Evolutionary conservation across 2,329 filamentous ascomycete genomes (phyloP), one percentile per base, ranked within the genome.

Genomic region (Xylaria arbuscula): DNA sequence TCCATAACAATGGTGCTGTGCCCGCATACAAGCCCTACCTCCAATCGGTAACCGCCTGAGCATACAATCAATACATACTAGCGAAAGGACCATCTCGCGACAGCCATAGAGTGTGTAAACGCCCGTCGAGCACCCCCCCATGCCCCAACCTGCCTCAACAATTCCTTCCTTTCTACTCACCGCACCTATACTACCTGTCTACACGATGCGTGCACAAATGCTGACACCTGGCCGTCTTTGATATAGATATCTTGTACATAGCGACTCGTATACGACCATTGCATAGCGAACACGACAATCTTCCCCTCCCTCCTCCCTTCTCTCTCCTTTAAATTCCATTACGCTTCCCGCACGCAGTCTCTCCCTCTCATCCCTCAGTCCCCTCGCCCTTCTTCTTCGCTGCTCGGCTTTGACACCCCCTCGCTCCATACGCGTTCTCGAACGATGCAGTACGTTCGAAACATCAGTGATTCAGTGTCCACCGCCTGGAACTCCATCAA

Each of bases 401-500:
- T 45, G 38, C 54, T 58, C 47, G 58, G 2, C 32, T 34, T 60
- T 15, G 61, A 24, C 48, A 24, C 58, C 58, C 40, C 17, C 45
- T 60, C 53, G 24, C 54, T 32, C 8, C 3, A 17, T 17, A 19
- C 11, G 4, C 17, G 13, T 24, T 36, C 60, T 28, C 45, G 47
- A 67, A 85, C 80, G 71, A 98, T 98, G 96, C 94, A 98, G 86
- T 98, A 98, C 92, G 94, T 98, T 74, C 89, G 96, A 75, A 97
- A 94, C 78, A 89, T 98, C 76, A 96, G 93, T 81, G 94, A 94
- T 80, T 97, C 94, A 61, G 95, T 99, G 76, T 97, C 94, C 75
- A 98, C 96, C 83, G 95, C 96, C 81, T 99, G 96, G 96, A 99
- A 99, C 82, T 98, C 94, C 32, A 97, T 99, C 86, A 99, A 99